A percentile compares a stretch with the other conserved stretches of the same genome.
phyloP scores from a whole-genome alignment of 2,329 filamentous ascomycete species.

The Pestalotiopsis sp. region DNA sequence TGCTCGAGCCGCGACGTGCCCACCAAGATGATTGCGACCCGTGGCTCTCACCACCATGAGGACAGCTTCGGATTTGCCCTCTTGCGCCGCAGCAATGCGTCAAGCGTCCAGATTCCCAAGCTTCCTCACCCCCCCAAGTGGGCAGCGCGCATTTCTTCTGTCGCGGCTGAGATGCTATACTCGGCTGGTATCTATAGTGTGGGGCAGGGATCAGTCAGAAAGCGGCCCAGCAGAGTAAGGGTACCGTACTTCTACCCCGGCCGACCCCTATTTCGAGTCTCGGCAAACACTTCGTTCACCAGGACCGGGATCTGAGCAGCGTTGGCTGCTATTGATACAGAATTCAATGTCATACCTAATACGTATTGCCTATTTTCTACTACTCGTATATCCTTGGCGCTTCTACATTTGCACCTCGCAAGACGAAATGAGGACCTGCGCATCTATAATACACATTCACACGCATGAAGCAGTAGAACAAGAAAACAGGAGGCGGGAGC shows the following conservation, averaged over 20 bases:
- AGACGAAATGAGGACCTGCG: background rate
- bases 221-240: background rate
- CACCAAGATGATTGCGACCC: background rate
- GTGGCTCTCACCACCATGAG: background rate
- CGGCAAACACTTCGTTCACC: background rate
- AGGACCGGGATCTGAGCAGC: background rate
- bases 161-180: background rate
- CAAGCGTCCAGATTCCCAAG: background rate
- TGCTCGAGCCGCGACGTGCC: background rate
- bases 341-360: too few relatives aligned
- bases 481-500: constrained; percentile 7
- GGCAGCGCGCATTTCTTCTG: background rate
- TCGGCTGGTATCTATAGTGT: background rate
- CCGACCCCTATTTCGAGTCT: background rate
- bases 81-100: background rate
- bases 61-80: background rate
- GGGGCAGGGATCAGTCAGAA: background rate
- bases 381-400: background rate
- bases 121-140: background rate
- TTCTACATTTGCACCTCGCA: background rate
- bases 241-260: background rate
- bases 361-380: background rate
- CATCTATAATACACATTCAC: background rate
- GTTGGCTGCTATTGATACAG: background rate
- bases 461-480: background rate